Conservation (phyloP, 352 stramenopile species). For the Discostella stelligera region DNA sequence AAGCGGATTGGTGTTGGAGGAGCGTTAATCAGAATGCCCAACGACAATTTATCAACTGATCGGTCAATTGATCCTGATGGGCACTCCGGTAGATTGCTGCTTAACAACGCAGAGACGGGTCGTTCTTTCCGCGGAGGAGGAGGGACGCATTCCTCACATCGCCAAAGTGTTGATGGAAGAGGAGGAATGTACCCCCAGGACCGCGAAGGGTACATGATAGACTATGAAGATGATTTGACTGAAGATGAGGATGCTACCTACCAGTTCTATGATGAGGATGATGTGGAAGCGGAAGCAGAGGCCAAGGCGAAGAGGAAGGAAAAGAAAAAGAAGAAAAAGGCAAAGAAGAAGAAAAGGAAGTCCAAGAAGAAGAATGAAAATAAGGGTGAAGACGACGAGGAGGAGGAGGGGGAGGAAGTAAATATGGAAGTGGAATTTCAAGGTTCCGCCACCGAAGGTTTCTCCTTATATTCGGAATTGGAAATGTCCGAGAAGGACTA, state of each 20-base stretch:
- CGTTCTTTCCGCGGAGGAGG: not conserved
- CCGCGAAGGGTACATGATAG: slow-evolving; percentile 2
- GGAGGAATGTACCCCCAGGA: not conserved
- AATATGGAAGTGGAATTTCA: too few relatives aligned
- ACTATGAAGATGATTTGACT: not conserved
- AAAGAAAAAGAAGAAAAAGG: slow-evolving; percentile 11
- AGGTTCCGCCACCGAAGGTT: too few relatives aligned
- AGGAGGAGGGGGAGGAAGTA: slow-evolving; percentile 3
- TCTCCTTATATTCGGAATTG: too few relatives aligned
- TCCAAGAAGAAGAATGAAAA: not conserved
- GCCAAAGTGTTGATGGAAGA: too few relatives aligned
- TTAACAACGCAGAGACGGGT: too few relatives aligned
- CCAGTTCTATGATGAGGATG: not conserved
- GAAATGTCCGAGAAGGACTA: too few relatives aligned
- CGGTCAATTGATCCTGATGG: too few relatives aligned
- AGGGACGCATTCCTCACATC: not conserved
- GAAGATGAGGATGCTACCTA: too few relatives aligned
- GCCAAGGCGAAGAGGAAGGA: slow-evolving; percentile 11
- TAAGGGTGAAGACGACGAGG: slow-evolving; percentile 1
- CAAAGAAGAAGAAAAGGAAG: slow-evolving; percentile 9
- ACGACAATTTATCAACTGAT: too few relatives aligned
- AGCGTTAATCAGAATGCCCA: too few relatives aligned
- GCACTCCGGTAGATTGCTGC: too few relatives aligned
- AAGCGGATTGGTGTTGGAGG: too few relatives aligned
- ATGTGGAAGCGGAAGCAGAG: not conserved